Evolutionary conservation across 2,329 filamentous ascomycete species (phyloP), one percentile per base, ranked within the genome.

Genomic region (Neonectria punicea): DNA sequence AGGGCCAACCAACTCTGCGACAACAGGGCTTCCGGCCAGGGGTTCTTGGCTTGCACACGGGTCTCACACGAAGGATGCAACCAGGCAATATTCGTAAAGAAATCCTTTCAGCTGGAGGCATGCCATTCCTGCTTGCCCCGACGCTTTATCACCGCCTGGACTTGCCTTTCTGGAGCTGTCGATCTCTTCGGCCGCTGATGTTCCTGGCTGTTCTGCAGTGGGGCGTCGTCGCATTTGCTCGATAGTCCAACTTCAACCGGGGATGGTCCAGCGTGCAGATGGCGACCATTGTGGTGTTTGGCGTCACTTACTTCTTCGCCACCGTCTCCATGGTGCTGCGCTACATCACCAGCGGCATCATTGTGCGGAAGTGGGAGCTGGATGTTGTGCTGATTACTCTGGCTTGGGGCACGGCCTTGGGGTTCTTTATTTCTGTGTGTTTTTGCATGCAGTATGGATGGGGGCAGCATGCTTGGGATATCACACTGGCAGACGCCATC

Each of bases 391-490:
- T 65, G n/a, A 62, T 65, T 18, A 65, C 58, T 1, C 32, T 61
- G 16, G 50, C 63, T 3, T 65, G 58, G 58, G 58, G 58, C 5
- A 50, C 58, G 14, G 58, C 63, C 2, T n/a, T 65, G 41, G 63
- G 58, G 4, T 65, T 62, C 58, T 65, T 65, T 11, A 62, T 65
- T 16, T 62, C 63, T 2, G 58, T 65, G 16, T 50, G 22, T 14
- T 58, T 58, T 18, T 58, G 53, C 20, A 65, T 65, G 63, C 34
- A 57, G n/a, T 58, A 65, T 9, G 63, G 63, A 28, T 65, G 63
- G 63, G 63, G 63, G 2, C 46, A 41, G 14, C 63, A 62, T 36
- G 58, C 58, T 13, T 65, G 63, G 63, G 63, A 65, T n/a, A 62
- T 65, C 9, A 58, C 53, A 8, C 22, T 65, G 2, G 58, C 54